These are phyloP conservation scores for Aspergillus hancockii DNA, from an alignment of 495 filamentous ascomycete species.

Conservation along the genomic window DNA sequence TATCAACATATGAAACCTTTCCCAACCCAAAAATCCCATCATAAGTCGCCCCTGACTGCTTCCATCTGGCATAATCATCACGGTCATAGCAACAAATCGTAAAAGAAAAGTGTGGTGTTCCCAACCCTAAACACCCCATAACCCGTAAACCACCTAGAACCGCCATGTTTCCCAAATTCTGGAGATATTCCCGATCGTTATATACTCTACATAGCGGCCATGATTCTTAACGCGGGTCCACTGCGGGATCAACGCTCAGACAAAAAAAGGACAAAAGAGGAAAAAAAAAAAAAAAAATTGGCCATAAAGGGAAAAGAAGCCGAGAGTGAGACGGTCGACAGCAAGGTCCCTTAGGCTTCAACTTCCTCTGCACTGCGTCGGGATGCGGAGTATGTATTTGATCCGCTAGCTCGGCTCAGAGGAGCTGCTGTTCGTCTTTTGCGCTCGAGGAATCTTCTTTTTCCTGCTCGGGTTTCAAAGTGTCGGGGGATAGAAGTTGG, in stretches of 20 bases:
- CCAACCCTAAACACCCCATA: background rate
- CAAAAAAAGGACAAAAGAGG: constrained; percentile 14
- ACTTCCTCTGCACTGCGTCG: constrained; percentile 44
- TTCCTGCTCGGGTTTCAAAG: constrained; percentile 87
- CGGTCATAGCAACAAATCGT: background rate
- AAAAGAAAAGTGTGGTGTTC: background rate
- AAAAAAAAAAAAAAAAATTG: constrained; percentile 6
- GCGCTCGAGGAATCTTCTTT: constrained; percentile 80
- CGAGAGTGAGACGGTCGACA: background rate
- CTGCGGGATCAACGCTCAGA: background rate
- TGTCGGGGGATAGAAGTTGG: constrained; percentile 70
- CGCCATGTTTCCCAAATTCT: constrained; percentile 12
- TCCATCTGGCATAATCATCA: constrained; percentile 14
- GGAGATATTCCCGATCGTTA: constrained; percentile 9
- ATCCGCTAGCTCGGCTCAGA: constrained; percentile 13
- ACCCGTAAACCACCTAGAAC: constrained; percentile 11
- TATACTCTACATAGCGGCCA: constrained; percentile 25
- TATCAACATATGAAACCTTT: background rate
- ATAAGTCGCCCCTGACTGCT: background rate
- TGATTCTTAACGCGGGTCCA: constrained; percentile 5
- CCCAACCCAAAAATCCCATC: background rate
- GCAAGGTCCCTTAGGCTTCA: constrained; percentile 29
- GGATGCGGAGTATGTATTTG: constrained; percentile 27
- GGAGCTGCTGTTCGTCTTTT: constrained; percentile 21
- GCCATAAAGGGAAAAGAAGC: background rate